Conservation (phyloP, 345 rosid species). For the Raphanus sativus region DNA sequence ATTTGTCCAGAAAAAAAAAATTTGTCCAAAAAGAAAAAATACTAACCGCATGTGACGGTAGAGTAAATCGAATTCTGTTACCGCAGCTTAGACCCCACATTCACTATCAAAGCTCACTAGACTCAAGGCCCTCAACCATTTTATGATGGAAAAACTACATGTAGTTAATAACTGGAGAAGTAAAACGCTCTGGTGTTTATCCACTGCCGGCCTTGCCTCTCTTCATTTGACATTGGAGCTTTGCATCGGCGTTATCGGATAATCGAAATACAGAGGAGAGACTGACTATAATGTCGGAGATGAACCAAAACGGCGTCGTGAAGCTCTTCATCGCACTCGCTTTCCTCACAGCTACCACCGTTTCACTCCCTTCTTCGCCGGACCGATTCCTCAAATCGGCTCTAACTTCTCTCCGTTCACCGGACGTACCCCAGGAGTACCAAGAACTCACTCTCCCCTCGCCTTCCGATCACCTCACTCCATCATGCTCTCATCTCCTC, state of each 20-base stretch:
- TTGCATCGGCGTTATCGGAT: conserved; percentile 10
- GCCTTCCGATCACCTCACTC: conserved; percentile 52
- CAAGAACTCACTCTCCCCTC: conserved; percentile 57
- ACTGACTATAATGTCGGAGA: conserved; percentile 8
- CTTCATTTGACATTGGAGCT: conserved; percentile 24
- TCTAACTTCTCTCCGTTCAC: conserved; percentile 15
- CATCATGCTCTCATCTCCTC: conserved; percentile 57
- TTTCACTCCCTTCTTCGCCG: conserved; percentile 33
- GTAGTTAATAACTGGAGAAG: background rate
- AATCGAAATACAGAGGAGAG: background rate
- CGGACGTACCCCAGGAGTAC: conserved; percentile 42
- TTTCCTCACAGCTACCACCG: conserved; percentile 27
- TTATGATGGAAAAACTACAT: background rate
- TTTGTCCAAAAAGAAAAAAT: too few relatives aligned
- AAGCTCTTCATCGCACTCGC: conserved; percentile 10
- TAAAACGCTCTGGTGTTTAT: conserved; percentile 21
- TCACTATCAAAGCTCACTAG: conserved; percentile 8
- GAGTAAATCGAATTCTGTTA: conserved; percentile 21
- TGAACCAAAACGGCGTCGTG: conserved; percentile 11
- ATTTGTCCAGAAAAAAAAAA: too few relatives aligned
- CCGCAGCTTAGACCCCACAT: conserved; percentile 14
- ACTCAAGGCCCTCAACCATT: background rate
- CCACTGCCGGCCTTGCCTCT: conserved; percentile 13
- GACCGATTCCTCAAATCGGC: conserved; percentile 42
- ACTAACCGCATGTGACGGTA: conserved; percentile 10